Conservation (phyloP, 202 grass and related monocot genomes). For the Zoysia matrella region DNA sequence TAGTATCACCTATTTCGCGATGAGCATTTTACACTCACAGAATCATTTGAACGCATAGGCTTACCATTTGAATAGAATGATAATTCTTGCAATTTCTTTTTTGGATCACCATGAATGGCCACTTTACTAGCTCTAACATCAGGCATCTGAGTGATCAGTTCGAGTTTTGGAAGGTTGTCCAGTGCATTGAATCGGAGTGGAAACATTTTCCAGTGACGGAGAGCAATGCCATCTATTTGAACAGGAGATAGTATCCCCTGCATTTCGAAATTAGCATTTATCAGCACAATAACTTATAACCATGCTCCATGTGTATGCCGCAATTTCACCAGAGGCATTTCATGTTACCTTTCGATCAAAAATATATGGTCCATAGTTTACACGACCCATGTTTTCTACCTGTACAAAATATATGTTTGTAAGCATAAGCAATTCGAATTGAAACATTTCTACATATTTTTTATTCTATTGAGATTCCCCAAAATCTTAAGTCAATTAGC, state of each 20-base stretch:
- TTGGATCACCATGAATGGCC: slow-evolving; percentile 16
- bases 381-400: slow-evolving; percentile 88
- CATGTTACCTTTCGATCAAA: slow-evolving; percentile 87
- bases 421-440: neutral
- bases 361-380: slow-evolving; percentile 90
- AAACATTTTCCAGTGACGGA: slow-evolving; percentile 78
- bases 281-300: slow-evolving; percentile 39
- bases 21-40: slow-evolving; percentile 9
- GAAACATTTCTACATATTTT: neutral
- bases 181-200: slow-evolving; percentile 61
- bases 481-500: neutral
- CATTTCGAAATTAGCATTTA: slow-evolving; percentile 18
- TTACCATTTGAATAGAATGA: slow-evolving; percentile 55
- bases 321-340: neutral
- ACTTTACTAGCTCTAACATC: slow-evolving; percentile 46
- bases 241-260: slow-evolving; percentile 95
- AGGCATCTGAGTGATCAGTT: slow-evolving; percentile 52
- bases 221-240: slow-evolving; percentile 58
- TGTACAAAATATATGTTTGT: slow-evolving; percentile 40
- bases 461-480: no score
- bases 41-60: neutral
- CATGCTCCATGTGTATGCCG: neutral
- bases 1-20: slow-evolving; percentile 5
- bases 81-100: slow-evolving; percentile 35
- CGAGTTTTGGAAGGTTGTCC: slow-evolving; percentile 52